These are phyloP conservation scores for Madurella mycetomatis DNA, from an alignment of 2,329 filamentous ascomycete species.

Conservation along the genomic window DNA sequence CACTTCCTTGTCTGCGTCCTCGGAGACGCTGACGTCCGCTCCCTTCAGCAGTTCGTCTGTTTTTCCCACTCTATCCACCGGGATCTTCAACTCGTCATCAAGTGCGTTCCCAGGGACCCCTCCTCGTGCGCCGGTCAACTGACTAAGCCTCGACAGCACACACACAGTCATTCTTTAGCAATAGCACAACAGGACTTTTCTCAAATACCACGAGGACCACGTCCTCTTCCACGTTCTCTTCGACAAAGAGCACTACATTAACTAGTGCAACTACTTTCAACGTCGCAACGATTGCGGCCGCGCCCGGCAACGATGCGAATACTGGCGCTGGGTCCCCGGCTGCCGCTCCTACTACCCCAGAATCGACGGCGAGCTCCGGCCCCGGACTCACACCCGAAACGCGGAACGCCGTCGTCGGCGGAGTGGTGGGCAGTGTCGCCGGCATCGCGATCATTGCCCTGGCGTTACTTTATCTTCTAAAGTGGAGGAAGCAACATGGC, in stretches of 20 bases:
- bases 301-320: constrained; percentile 9
- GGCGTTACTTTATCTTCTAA: constrained; percentile 49
- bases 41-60: constrained; percentile 26
- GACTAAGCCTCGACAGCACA: constrained; percentile 15
- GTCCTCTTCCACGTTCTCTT: constrained; percentile 20
- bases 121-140: not conserved
- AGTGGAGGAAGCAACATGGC: constrained; percentile 48
- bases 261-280: constrained; percentile 32
- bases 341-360: constrained; percentile 23
- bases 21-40: constrained; percentile 32
- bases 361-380: constrained; percentile 21
- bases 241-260: constrained; percentile 29
- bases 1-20: constrained; percentile 25
- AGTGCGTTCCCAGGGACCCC: constrained; percentile 15
- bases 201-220: constrained; percentile 26
- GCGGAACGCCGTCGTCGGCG: constrained; percentile 44
- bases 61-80: constrained; percentile 21
- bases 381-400: constrained; percentile 26
- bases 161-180: constrained; percentile 23
- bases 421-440: constrained; percentile 55
- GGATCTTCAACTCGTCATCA: constrained; percentile 23
- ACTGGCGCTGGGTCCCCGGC: constrained; percentile 21
- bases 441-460: constrained; percentile 54
- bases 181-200: constrained; percentile 26
- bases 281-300: constrained; percentile 24